A percentile compares a stretch with the other conserved stretches of the same genome.
Evolutionary conservation across 306 rosid genomes (phyloP).

Genomic region (Vigna trinervia): DNA sequence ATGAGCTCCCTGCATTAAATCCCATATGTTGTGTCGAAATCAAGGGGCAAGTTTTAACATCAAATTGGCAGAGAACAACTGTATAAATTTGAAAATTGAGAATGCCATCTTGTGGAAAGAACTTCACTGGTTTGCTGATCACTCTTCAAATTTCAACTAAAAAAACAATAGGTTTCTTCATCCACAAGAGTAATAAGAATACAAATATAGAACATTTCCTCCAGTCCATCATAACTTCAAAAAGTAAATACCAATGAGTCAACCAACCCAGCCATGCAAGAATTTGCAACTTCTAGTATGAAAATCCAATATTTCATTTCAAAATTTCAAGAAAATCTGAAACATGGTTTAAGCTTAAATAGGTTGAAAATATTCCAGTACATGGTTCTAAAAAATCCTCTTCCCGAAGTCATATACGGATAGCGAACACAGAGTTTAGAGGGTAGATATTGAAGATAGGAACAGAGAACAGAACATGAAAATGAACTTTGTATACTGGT

Average conservation of each 20-base stretch:
- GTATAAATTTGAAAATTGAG: background rate
- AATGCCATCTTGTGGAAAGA: background rate
- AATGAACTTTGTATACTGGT: background rate
- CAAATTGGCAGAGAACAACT: background rate
- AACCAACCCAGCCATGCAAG: background rate
- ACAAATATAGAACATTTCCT: background rate
- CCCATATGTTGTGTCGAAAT: background rate
- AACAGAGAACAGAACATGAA: background rate
- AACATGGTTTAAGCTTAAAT: background rate
- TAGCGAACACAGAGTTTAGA: background rate
- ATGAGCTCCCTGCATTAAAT: background rate
- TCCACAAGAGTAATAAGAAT: background rate
- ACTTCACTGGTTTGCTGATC: background rate
- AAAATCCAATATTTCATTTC: slow-evolving; percentile 2
- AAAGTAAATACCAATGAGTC: background rate
- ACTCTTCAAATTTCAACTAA: background rate
- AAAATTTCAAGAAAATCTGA: background rate
- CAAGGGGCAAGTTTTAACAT: background rate
- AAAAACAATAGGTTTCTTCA: background rate
- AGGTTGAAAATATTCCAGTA: background rate
- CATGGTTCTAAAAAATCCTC: background rate
- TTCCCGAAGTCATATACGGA: background rate
- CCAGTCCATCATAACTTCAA: background rate
- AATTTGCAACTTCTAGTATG: background rate
- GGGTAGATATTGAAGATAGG: background rate